Evolutionary conservation across 2,329 filamentous ascomycete genomes (phyloP), one percentile per base, ranked within the genome.

Genomic region (Penicillium verrucosum): DNA sequence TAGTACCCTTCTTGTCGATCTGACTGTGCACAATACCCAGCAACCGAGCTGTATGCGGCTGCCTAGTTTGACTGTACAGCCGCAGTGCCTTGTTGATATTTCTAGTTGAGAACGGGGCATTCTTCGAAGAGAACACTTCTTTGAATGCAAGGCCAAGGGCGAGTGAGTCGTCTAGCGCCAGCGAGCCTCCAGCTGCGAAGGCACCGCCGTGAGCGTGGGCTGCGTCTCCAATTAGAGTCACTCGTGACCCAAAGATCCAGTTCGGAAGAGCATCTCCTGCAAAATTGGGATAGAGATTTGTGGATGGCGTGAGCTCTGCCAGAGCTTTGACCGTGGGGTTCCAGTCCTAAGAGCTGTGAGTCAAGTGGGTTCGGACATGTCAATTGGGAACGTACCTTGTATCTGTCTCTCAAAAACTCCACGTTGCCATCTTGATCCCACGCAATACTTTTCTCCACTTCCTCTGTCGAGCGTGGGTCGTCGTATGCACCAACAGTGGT

Each of bases 51-150:
- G 77, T 75, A 51, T 81, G 61, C 8, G 78, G 69, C 30, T 78
- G 76, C 29, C 78, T 69, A 0, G 76, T 77, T n/a, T 63, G 68
- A 51, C 78, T 74, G 54, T 80, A 81, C 14, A 80, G 54, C 3
- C 56, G 52, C 18, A 81, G 60, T 0, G 74, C 73, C 12, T 54
- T 60, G 0, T 60, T 51, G 5, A 78, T 59, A 7, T 68, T 59
- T 12, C 30, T 27, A 45, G n/a, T 1, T 4, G 54, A 53, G 10
- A 52, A 32, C 2, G 34, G 18, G 44, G 25, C 7, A 5, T 9
- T 0, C 43, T 38, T 16, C 38, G 47, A 40, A 11, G 54, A 18
- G 37, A 75, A 75, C 0, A 75, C 63, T 29, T 80, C 68, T 29
- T 62, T 60, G 11, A 81, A 62, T 0, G 78, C 68, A 16, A 74